Evolutionary conservation across 345 rosid genomes (phyloP), one percentile per base, ranked within the genome.

Genomic region (Brassica rapa): DNA sequence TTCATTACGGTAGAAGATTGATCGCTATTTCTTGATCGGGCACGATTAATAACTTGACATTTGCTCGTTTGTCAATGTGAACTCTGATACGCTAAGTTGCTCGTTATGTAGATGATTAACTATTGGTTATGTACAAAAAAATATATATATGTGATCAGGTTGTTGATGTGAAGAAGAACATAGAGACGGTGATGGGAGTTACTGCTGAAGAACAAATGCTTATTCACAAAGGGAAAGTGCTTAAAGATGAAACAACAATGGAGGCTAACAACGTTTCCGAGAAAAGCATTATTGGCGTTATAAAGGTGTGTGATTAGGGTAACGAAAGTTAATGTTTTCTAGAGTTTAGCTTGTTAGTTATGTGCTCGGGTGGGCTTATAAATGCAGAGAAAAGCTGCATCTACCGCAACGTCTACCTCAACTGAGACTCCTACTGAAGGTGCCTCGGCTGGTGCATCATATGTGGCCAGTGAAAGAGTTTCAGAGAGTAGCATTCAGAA

Each of bases 161-260:
- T 76, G 75, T 83, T 51, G 89, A 85, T 74, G 93, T 90, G 55
- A 93, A 93, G 77, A 88, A 78, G 83, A 84, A 55, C 29, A 89
- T 90, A 70, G 93, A 92, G 85, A 72, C 80, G 15, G 74, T 78
- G 27, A 87, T 90, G 79, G 97, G 97, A 33, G 73, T 77, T 6
- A 84, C 73, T 68, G 90, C 95, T 55, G 78, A 78, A 66, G 86
- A 82, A 32, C 95, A 86, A 80, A 84, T 88, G 90, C 92, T 92
- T 35, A 89, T 92, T 76, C 74, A 88, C 62, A 87, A 89, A 74
- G 93, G 93, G 53, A 90, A 87, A 74, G 90, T 90, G 53, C 93
- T 92, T 30, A 82, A 83, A 74, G 94, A 93, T 72, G 69, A 77
- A 72, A 87, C 93, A 2, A 93, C 98, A 59, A 29, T 93, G 74